Evolutionary conservation across 805 yeast genomes (phyloP).

Genomic region (Jamesozyma jinghongensis): DNA sequence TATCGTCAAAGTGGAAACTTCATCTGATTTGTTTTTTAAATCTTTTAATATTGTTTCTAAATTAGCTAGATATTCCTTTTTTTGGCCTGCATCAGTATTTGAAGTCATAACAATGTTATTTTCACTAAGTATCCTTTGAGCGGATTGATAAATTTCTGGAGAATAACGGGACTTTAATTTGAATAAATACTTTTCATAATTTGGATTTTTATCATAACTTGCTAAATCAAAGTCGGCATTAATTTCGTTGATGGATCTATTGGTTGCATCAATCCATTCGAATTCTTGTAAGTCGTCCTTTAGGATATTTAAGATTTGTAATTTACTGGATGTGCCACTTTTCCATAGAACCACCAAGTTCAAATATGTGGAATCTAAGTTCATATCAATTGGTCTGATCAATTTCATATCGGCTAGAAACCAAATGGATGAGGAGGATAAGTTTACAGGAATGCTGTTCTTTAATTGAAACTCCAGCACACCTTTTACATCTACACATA

Average conservation of each 20-base stretch:
- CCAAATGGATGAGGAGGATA: constrained; percentile 27
- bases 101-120: constrained; percentile 16
- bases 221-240: constrained; percentile 35
- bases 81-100: constrained; percentile 22
- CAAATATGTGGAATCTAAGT: constrained; percentile 16
- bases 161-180: constrained; percentile 44
- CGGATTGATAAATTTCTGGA: constrained; percentile 40
- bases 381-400: constrained; percentile 17
- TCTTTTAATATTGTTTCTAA: constrained; percentile 68
- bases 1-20: constrained; percentile 45
- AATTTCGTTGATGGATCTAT: constrained; percentile 25
- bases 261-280: constrained; percentile 24
- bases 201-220: background rate
- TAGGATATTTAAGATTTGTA: constrained; percentile 31
- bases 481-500: constrained; percentile 14
- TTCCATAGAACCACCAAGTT: constrained; percentile 48
- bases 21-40: constrained; percentile 49
- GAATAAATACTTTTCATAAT: constrained; percentile 34
- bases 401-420: constrained; percentile 25
- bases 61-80: constrained; percentile 51
- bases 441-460: constrained; percentile 15
- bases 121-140: constrained; percentile 29
- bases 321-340: constrained; percentile 45
- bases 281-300: constrained; percentile 18
- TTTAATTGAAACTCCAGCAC: constrained; percentile 8